Percentiles rank a stretch among this genome's conserved stretches.
phyloP scores from a whole-genome alignment of 345 rosid species.

The Sisymbrium irio region DNA sequence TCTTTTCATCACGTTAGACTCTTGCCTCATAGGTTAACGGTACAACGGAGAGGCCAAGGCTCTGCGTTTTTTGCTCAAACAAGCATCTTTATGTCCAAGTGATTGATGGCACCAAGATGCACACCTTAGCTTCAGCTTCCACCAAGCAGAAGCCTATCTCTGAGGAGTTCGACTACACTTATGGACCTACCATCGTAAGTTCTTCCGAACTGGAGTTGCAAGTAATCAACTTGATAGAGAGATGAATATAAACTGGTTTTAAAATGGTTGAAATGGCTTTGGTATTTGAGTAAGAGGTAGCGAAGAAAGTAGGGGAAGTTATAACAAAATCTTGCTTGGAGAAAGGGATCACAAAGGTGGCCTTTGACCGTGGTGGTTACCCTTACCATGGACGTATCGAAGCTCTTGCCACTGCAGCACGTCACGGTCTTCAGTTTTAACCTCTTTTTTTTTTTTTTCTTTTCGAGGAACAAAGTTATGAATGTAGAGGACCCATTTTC shows the following conservation, averaged over 20 bases:
- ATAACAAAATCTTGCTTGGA: slow-evolving; percentile 85
- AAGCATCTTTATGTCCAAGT: slow-evolving; percentile 90
- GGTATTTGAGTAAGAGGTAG: slow-evolving; percentile 66
- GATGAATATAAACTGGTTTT: background rate
- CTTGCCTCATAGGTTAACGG: slow-evolving; percentile 57
- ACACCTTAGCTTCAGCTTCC: slow-evolving; percentile 87
- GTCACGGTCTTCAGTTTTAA: slow-evolving; percentile 81
- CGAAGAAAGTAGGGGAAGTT: slow-evolving; percentile 75
- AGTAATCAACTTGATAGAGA: background rate
- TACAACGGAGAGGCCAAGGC: slow-evolving; percentile 82
- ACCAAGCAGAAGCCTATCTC: slow-evolving; percentile 74
- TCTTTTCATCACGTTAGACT: background rate
- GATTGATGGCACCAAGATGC: slow-evolving; percentile 97
- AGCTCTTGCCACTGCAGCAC: slow-evolving; percentile 80
- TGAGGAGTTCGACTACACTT: slow-evolving; percentile 55
- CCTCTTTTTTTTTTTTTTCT: background rate
- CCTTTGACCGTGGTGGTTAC: slow-evolving; percentile 89
- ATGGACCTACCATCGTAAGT: slow-evolving; percentile 85
- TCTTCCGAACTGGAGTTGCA: background rate
- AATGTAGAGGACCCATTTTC: slow-evolving; percentile 19
- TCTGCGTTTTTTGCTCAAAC: slow-evolving; percentile 83
- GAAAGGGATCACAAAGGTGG: slow-evolving; percentile 85
- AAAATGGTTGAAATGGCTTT: slow-evolving; percentile 1
- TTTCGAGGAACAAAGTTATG: background rate
- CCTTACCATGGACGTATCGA: slow-evolving; percentile 87